Evolutionary conservation across 2,329 filamentous ascomycete genomes (phyloP).

Genomic region (Aspergillus luchuensis): DNA sequence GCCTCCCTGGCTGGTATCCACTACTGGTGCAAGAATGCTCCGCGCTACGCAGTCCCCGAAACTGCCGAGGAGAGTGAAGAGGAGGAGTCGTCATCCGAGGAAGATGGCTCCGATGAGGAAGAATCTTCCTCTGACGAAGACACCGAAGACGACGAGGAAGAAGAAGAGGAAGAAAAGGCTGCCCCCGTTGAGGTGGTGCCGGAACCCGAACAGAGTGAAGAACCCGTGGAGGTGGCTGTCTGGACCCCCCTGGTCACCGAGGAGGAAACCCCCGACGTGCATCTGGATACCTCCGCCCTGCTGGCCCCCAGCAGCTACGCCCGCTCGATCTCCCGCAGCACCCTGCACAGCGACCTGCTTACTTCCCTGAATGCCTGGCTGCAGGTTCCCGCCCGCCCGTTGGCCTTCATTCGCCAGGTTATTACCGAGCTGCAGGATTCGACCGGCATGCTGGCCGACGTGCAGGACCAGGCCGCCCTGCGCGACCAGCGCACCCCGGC

Average conservation of each 20-base stretch:
- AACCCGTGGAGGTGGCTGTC: conserved; percentile 2
- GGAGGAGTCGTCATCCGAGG: neutral
- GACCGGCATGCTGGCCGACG: conserved; percentile 41
- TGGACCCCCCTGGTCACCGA: conserved; percentile 10
- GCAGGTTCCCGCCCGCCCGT: conserved; percentile 21
- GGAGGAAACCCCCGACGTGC: conserved; percentile 1
- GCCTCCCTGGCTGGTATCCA: conserved; percentile 14
- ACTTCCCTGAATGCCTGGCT: conserved; percentile 36
- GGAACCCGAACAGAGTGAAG: neutral
- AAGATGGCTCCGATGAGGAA: neutral
- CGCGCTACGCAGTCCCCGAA: conserved; percentile 10
- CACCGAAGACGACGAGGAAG: conserved; percentile 3
- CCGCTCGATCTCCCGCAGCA: conserved; percentile 30
- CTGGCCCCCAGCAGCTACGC: conserved; percentile 28
- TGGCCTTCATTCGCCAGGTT: conserved; percentile 28
- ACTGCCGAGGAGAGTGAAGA: conserved; percentile 9
- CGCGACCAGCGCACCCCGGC: conserved; percentile 40
- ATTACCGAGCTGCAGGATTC: conserved; percentile 33
- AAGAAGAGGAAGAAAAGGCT: conserved; percentile 2
- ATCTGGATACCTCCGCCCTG: conserved; percentile 11
- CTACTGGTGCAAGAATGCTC: conserved; percentile 17
- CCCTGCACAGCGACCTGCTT: conserved; percentile 25
- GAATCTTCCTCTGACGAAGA: neutral
- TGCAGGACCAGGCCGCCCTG: conserved; percentile 41
- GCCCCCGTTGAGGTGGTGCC: neutral